These are phyloP conservation scores for Trichomonascaceae sp. DNA, from an alignment of 1,139 yeast species.

Conservation along the genomic window DNA sequence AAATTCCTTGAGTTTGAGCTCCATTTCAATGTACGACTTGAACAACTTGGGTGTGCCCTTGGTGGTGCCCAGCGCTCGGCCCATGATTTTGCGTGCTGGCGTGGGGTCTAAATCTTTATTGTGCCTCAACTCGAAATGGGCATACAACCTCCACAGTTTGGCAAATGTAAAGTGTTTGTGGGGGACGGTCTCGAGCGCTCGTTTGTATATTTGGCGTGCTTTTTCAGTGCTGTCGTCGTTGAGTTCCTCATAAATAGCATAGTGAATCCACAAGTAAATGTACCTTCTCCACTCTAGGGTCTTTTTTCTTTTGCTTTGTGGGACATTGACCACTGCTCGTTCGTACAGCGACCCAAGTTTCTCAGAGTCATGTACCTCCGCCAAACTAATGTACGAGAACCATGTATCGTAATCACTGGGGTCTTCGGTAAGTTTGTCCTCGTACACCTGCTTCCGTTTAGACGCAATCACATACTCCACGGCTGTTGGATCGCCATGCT, in stretches of 20 bases:
- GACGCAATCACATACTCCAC: slow-evolving; percentile 39
- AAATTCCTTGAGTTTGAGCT: slow-evolving; percentile 28
- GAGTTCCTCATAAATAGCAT: slow-evolving; percentile 52
- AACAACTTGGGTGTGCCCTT: slow-evolving; percentile 39
- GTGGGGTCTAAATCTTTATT: slow-evolving; percentile 28
- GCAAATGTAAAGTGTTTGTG: slow-evolving; percentile 50
- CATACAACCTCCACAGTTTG: slow-evolving; percentile 59
- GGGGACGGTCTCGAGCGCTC: slow-evolving; percentile 40
- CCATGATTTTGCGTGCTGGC: slow-evolving; percentile 56
- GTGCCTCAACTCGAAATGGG: slow-evolving; percentile 65
- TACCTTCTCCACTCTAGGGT: slow-evolving; percentile 47
- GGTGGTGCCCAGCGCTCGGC: slow-evolving; percentile 53
- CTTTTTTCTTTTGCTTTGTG: slow-evolving; percentile 21
- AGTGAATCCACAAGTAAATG: slow-evolving; percentile 56
- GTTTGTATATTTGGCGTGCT: slow-evolving; percentile 41
- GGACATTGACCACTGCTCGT: slow-evolving; percentile 35
- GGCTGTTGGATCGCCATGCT: slow-evolving; percentile 42
- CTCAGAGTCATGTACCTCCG: slow-evolving; percentile 25
- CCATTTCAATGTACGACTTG: slow-evolving; percentile 48
- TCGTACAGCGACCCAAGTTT: slow-evolving; percentile 32
- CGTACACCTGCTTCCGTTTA: slow-evolving; percentile 46
- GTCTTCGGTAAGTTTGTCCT: slow-evolving; percentile 31
- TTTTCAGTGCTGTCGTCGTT: slow-evolving; percentile 30
- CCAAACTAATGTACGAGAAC: slow-evolving; percentile 57
- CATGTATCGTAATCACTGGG: slow-evolving; percentile 62